Conservation (phyloP, 306 rosid species). For the Alnus rubra region DNA sequence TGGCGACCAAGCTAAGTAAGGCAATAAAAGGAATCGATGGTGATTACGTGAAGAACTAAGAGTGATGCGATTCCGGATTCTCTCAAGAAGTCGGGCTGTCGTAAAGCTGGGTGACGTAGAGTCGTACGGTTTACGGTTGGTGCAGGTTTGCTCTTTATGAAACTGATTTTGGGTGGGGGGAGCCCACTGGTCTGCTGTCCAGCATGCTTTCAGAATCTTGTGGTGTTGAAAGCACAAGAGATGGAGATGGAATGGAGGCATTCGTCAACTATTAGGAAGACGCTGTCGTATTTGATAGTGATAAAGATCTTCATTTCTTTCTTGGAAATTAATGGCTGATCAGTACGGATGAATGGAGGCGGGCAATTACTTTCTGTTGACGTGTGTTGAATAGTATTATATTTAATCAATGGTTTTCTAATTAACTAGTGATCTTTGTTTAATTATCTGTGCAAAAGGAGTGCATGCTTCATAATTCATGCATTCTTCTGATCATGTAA, state of each 20-base stretch:
- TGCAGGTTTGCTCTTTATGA: not conserved
- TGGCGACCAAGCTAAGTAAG: not conserved
- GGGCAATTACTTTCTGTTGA: not conserved
- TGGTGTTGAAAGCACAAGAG: not conserved
- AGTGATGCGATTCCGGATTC: not conserved
- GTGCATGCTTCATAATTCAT: too few relatives aligned
- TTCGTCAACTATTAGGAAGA: not conserved
- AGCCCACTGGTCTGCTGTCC: not conserved
- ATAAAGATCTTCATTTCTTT: not conserved
- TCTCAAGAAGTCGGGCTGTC: not conserved
- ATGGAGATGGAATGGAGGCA: not conserved
- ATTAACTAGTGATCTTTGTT: too few relatives aligned
- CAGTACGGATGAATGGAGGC: not conserved
- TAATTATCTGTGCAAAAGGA: too few relatives aligned
- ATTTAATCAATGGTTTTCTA: too few relatives aligned
- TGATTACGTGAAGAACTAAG: not conserved
- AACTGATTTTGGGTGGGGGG: not conserved
- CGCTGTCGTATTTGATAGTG: not conserved
- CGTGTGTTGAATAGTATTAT: too few relatives aligned
- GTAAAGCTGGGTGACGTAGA: not conserved
- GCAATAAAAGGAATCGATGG: not conserved
- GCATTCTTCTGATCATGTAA: too few relatives aligned
- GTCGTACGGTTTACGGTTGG: conserved; percentile 15
- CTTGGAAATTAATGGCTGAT: not conserved
- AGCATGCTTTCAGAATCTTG: not conserved